Conservation (phyloP, 2,329 filamentous ascomycete species). For the Fusarium citri region DNA sequence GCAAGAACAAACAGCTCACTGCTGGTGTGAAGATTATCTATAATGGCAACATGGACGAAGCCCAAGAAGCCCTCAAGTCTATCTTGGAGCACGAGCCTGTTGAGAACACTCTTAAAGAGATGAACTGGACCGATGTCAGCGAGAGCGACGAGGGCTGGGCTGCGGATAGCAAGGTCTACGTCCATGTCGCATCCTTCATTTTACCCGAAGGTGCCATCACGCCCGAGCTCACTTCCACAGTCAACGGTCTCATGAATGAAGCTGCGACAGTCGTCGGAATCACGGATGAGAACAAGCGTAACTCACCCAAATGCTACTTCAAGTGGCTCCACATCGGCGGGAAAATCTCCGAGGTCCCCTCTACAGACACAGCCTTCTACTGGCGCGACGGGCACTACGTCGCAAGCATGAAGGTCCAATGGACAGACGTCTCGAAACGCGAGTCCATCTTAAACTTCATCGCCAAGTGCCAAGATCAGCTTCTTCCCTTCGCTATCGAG, state of each 20-base stretch:
- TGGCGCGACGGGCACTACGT: neutral
- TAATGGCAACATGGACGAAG: neutral
- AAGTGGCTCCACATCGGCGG: slow-evolving; percentile 13
- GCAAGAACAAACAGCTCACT: neutral
- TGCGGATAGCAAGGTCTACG: neutral
- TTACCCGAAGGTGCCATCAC: slow-evolving; percentile 14
- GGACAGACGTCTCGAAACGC: neutral
- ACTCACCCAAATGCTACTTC: slow-evolving; percentile 10
- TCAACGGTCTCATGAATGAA: neutral
- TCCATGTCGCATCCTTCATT: slow-evolving; percentile 14
- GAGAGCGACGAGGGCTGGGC: slow-evolving; percentile 1
- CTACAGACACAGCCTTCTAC: neutral
- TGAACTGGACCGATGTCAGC: slow-evolving; percentile 1
- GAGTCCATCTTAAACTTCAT: neutral
- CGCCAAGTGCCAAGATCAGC: neutral
- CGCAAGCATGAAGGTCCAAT: neutral
- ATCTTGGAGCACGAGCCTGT: neutral
- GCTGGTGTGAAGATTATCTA: slow-evolving; percentile 9
- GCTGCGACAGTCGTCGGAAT: neutral
- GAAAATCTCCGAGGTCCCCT: neutral
- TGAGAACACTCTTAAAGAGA: neutral
- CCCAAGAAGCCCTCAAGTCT: neutral
- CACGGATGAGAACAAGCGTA: neutral
- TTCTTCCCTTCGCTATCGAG: neutral
- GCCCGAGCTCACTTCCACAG: neutral